Conservation (phyloP, 495 filamentous ascomycete species). For the Penicillium daleae region DNA sequence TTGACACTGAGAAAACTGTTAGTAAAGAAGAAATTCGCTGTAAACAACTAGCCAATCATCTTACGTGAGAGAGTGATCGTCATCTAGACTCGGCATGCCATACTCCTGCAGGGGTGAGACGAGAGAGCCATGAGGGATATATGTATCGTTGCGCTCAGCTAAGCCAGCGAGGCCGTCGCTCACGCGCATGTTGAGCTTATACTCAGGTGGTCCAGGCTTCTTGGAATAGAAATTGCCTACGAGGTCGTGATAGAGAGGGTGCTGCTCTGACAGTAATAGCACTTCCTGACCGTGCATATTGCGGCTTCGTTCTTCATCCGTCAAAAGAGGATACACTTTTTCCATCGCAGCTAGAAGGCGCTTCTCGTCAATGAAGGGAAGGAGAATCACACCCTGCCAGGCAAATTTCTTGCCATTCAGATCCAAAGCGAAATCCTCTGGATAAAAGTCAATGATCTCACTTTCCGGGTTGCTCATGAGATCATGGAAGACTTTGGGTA, state of each 20-base stretch:
- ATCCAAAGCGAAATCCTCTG: slow-evolving; percentile 89
- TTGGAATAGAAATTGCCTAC: slow-evolving; percentile 87
- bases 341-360: slow-evolving; percentile 82
- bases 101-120: slow-evolving; percentile 65
- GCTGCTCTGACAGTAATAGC: slow-evolving; percentile 78
- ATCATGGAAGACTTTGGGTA: slow-evolving; percentile 81
- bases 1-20: slow-evolving; percentile 63
- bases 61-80: slow-evolving; percentile 83
- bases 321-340: slow-evolving; percentile 78
- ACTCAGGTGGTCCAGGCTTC: slow-evolving; percentile 66
- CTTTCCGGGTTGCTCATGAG: slow-evolving; percentile 87
- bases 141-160: slow-evolving; percentile 77
- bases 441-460: slow-evolving; percentile 97
- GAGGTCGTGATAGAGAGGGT: slow-evolving; percentile 81
- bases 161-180: slow-evolving; percentile 80
- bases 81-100: slow-evolving; percentile 74
- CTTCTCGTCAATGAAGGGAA: slow-evolving; percentile 95
- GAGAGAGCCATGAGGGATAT: slow-evolving; percentile 74
- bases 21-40: slow-evolving; percentile 31
- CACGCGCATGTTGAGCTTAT: slow-evolving; percentile 70
- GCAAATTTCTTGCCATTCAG: slow-evolving; percentile 98
- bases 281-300: slow-evolving; percentile 83
- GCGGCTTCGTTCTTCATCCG: slow-evolving; percentile 73
- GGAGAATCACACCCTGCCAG: slow-evolving; percentile 92
- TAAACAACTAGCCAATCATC: slow-evolving; percentile 25